Conservation (phyloP, 192 early-diverging fungal genomes). For the Podochytrium sp. region DNA sequence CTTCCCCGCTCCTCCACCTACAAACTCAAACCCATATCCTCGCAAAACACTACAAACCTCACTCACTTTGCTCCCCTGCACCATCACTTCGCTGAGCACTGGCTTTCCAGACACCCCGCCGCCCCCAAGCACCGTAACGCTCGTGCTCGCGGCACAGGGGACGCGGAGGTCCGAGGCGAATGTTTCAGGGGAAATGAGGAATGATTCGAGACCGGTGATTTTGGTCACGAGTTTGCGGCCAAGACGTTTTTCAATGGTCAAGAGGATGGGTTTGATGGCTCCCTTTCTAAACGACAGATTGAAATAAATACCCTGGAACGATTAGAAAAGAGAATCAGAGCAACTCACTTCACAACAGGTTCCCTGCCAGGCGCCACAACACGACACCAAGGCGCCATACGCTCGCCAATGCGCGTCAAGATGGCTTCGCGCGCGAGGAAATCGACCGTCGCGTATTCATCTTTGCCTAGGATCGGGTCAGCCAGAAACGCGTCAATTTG, state of each 20-base stretch:
- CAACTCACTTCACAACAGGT: constrained; percentile 36
- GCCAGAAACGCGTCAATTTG: constrained; percentile 70
- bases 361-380: constrained; percentile 52
- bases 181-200: constrained; percentile 63
- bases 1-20: constrained; percentile 1
- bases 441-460: constrained; percentile 64
- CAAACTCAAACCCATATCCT: constrained; percentile 45
- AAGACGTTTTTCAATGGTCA: constrained; percentile 62
- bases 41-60: constrained; percentile 56
- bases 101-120: constrained; percentile 31
- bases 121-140: constrained; percentile 47
- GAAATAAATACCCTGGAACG: not conserved
- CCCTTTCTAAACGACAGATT: constrained; percentile 43
- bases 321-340: not conserved
- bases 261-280: constrained; percentile 47
- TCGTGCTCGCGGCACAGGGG: constrained; percentile 68
- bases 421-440: constrained; percentile 64
- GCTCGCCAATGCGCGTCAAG: constrained; percentile 36
- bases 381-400: constrained; percentile 61
- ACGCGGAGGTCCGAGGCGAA: constrained; percentile 61
- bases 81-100: constrained; percentile 68
- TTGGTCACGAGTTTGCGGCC: constrained; percentile 72
- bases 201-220: constrained; percentile 66
- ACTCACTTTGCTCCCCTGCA: constrained; percentile 76
- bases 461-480: constrained; percentile 69